Conservation (phyloP, 345 rosid genomes). For the Hevea brasiliensis region DNA sequence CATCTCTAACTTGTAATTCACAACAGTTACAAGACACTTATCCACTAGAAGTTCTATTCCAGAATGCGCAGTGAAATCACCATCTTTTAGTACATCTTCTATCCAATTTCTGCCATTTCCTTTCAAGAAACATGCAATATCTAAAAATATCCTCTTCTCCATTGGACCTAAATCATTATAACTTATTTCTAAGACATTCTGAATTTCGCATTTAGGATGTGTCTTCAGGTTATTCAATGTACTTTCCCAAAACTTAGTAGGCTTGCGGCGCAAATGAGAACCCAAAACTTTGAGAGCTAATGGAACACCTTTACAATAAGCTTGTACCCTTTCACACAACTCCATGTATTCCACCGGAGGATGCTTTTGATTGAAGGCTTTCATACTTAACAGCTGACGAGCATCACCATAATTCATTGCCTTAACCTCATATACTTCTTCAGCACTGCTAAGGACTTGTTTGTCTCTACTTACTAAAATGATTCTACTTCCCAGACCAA, state of each 20-base stretch:
- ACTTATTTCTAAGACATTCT: neutral
- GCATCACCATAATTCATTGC: too few species aligned
- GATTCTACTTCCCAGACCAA: too few species aligned
- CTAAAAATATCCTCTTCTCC: slow-evolving; percentile 3
- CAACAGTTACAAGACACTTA: too few species aligned
- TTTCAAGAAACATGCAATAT: slow-evolving; percentile 6
- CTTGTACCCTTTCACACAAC: too few species aligned
- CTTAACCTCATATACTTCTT: too few species aligned
- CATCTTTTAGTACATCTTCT: neutral
- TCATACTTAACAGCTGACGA: too few species aligned
- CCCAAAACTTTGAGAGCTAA: slow-evolving; percentile 1
- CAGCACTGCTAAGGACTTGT: too few species aligned
- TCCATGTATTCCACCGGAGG: too few species aligned
- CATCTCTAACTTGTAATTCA: too few species aligned
- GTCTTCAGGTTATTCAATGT: neutral
- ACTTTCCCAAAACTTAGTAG: neutral
- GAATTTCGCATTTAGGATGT: neutral
- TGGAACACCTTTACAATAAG: neutral
- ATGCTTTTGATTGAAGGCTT: too few species aligned
- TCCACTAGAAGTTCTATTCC: neutral
- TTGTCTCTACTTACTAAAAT: too few species aligned
- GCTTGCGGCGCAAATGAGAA: neutral
- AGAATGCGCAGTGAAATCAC: neutral
- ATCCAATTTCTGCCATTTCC: neutral
- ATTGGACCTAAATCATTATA: neutral